A percentile compares a stretch with the other conserved stretches of the same genome.
phyloP scores from a whole-genome alignment of 371 early-diverging fungal species.

The Capillidium heterosporum region DNA sequence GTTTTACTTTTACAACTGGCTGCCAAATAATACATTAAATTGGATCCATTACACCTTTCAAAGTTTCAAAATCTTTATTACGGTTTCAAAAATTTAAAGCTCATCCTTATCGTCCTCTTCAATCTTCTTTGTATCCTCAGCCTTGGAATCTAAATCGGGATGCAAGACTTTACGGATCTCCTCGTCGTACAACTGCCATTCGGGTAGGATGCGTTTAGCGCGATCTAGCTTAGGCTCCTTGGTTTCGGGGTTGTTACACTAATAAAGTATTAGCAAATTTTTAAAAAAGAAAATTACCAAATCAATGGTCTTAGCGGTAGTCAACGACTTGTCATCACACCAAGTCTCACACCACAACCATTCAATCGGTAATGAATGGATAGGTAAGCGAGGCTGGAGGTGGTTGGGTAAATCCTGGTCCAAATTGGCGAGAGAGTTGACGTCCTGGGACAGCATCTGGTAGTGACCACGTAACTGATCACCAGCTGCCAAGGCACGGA shows the following conservation, averaged over 20 bases:
- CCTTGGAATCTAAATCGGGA: not conserved
- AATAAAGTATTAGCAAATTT: no score
- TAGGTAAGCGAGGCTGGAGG: slow-evolving; percentile 79
- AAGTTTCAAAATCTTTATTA: no score
- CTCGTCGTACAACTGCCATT: slow-evolving; percentile 69
- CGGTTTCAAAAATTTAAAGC: no score
- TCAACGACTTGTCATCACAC: slow-evolving; percentile 73
- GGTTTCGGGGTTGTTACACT: slow-evolving; percentile 93
- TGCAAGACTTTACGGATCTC: slow-evolving; percentile 10
- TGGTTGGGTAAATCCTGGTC: slow-evolving; percentile 96
- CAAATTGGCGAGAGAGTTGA: slow-evolving; percentile 76
- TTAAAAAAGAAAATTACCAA: slow-evolving; percentile 29
- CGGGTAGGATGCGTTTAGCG: slow-evolving; percentile 77
- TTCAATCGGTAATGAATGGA: slow-evolving; percentile 79
- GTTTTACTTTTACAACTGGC: slow-evolving; percentile 25
- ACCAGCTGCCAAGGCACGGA: slow-evolving; percentile 85
- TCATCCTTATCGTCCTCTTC: not conserved
- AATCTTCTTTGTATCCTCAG: not conserved
- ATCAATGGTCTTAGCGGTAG: slow-evolving; percentile 86
- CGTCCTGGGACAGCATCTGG: slow-evolving; percentile 73
- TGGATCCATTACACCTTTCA: no score
- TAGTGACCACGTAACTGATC: slow-evolving; percentile 85
- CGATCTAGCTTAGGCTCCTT: slow-evolving; percentile 91
- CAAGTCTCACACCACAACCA: slow-evolving; percentile 97
- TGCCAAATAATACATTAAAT: not conserved